These are phyloP conservation scores for Otatea glauca DNA, from an alignment of 176 grass and related monocot genomes.

Conservation along the genomic window DNA sequence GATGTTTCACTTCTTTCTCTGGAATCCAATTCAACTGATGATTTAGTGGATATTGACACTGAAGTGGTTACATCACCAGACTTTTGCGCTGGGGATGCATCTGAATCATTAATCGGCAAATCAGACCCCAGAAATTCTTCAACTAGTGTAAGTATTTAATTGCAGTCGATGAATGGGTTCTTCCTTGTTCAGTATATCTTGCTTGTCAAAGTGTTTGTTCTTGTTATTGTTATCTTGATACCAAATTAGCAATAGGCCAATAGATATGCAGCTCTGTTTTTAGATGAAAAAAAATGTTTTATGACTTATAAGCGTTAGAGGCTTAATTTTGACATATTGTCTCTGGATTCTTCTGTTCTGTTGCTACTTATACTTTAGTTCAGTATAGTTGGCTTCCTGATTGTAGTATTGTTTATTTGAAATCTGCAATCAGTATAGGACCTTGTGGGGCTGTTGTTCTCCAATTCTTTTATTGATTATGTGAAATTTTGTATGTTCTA, in stretches of 20 bases:
- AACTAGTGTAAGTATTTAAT: slow-evolving; percentile 48
- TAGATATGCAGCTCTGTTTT: slow-evolving; percentile 15
- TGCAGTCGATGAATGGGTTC: not conserved
- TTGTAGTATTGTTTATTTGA: slow-evolving; percentile 14
- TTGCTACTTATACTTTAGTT: slow-evolving; percentile 15
- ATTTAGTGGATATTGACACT: slow-evolving; percentile 45
- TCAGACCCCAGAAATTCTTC: slow-evolving; percentile 38
- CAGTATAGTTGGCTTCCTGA: not conserved
- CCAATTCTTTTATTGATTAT: slow-evolving; percentile 4
- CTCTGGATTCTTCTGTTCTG: not conserved
- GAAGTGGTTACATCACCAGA: slow-evolving; percentile 23
- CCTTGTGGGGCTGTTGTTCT: not conserved
- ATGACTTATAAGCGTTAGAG: not conserved
- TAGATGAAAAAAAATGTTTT: not conserved
- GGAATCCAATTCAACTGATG: slow-evolving; percentile 50
- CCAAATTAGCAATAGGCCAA: not conserved
- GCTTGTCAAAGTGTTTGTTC: not conserved
- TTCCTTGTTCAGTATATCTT: slow-evolving; percentile 10
- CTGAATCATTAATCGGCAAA: slow-evolving; percentile 34
- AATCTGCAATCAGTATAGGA: not conserved
- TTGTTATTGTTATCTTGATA: not conserved
- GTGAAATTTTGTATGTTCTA: not conserved
- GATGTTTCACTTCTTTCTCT: slow-evolving; percentile 39
- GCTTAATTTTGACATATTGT: not conserved
- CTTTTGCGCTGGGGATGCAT: slow-evolving; percentile 12